phyloP scores from a whole-genome alignment of 202 grass and related monocot genomes.

The Elaeis oleifera region DNA sequence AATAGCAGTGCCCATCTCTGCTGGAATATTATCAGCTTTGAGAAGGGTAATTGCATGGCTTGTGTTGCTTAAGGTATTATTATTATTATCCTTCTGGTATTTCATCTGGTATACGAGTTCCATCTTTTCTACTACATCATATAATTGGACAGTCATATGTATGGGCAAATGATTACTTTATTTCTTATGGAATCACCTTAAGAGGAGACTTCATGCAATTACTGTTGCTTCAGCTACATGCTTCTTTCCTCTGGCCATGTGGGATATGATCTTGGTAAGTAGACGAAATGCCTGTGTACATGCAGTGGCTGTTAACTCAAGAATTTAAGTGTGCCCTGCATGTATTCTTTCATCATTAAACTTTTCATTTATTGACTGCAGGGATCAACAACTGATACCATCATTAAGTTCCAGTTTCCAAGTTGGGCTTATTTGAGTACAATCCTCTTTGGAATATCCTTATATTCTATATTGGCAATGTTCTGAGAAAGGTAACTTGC shows the following conservation, averaged over 20 bases:
- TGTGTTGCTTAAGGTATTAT: conserved; percentile 62
- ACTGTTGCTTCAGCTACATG: conserved; percentile 86
- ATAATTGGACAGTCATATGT: background rate
- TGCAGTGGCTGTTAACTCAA: background rate
- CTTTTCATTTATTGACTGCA: conserved; percentile 28
- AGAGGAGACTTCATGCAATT: conserved; percentile 90
- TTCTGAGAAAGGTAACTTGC: conserved; percentile 78
- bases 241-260: conserved; percentile 99
- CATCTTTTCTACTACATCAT: conserved; percentile 14
- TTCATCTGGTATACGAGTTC: background rate
- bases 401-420: conserved; percentile 82
- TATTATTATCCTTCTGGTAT: background rate
- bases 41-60: conserved; percentile 87
- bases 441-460: conserved; percentile 77
- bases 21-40: conserved; percentile 93
- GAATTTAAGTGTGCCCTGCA: background rate
- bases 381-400: conserved; percentile 82
- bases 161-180: conserved; percentile 12
- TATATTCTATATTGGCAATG: conserved; percentile 81
- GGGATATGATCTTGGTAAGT: conserved; percentile 96
- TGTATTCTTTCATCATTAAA: background rate
- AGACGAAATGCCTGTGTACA: background rate
- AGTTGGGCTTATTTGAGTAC: conserved; percentile 90
- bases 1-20: conserved; percentile 66
- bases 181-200: conserved; percentile 78